These are phyloP conservation scores for Poteriospumella lacustris DNA, from an alignment of 108 stramenopile species.

Conservation along the genomic window DNA sequence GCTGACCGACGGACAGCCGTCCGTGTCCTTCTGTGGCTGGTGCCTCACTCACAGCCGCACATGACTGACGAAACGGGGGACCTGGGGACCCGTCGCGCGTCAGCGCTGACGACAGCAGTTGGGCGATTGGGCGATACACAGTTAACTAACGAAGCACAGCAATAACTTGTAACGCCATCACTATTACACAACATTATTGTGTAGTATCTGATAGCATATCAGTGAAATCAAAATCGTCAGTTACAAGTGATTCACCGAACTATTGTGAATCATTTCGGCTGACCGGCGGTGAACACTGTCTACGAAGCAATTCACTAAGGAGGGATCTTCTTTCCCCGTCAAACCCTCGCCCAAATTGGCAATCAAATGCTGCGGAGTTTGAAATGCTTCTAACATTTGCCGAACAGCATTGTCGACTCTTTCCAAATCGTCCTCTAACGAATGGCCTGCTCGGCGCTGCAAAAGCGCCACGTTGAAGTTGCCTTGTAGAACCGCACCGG, in stretches of 20 bases:
- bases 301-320: slow-evolving; percentile 73
- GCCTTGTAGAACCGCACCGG: slow-evolving; percentile 68
- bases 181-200: no score
- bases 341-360: slow-evolving; percentile 90
- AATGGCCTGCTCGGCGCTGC: background rate
- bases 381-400: slow-evolving; percentile 68
- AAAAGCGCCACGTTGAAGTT: slow-evolving; percentile 70
- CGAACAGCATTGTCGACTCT: slow-evolving; percentile 43
- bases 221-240: no score
- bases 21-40: no score
- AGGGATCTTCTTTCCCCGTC: slow-evolving; percentile 81
- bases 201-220: no score
- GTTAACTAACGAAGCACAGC: no score
- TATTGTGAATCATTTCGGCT: slow-evolving; percentile 40
- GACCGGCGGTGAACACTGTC: slow-evolving; percentile 78
- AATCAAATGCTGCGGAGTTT: slow-evolving; percentile 78
- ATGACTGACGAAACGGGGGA: no score
- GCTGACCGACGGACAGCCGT: no score
- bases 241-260: background rate
- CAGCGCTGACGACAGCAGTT: no score
- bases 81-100: no score
- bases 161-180: no score
- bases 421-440: background rate
- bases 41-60: no score
- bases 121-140: no score